Conservation (phyloP, 768 basidiomycete genomes). For the Hemileccinum rubropunctum region DNA sequence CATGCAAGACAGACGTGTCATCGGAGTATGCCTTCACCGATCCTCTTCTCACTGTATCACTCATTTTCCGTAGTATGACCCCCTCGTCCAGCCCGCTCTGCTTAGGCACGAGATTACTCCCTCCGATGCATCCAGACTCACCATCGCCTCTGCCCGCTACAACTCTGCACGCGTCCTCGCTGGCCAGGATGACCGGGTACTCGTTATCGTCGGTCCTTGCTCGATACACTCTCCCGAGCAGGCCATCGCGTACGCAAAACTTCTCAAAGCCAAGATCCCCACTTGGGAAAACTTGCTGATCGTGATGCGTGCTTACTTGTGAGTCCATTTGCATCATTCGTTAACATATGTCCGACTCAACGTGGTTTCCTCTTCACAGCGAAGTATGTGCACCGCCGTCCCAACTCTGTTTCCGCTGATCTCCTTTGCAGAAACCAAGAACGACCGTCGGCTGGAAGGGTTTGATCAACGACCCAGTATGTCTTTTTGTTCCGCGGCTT, state of each 20-base stretch:
- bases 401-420: constrained; percentile 8
- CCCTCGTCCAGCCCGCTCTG: constrained; percentile 90
- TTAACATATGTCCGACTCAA: constrained; percentile 29
- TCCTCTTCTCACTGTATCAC: constrained; percentile 7
- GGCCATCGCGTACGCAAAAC: constrained; percentile 78
- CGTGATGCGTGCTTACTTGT: constrained; percentile 98
- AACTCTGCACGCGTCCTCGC: constrained; percentile 75
- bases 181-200: constrained; percentile 79
- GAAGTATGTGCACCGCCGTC: constrained; percentile 31
- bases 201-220: constrained; percentile 95
- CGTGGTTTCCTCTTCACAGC: constrained; percentile 30
- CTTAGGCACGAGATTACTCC: constrained; percentile 85
- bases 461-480: constrained; percentile 80
- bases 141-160: constrained; percentile 78
- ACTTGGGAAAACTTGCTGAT: constrained; percentile 78
- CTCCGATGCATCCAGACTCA: constrained; percentile 59
- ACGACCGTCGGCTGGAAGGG: constrained; percentile 99
- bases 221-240: constrained; percentile 89
- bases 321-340: constrained; percentile 34
- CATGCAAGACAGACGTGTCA: constrained; percentile 79
- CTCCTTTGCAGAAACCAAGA: constrained; percentile 71
- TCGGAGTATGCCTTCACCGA: constrained; percentile 52
- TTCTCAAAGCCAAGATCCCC: constrained; percentile 64
- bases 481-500: neutral
- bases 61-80: constrained; percentile 68